Percentiles rank a stretch among this genome's conserved stretches.
Conservation (phyloP, 2,329 filamentous ascomycete genomes). For the Colletotrichum sp. region DNA sequence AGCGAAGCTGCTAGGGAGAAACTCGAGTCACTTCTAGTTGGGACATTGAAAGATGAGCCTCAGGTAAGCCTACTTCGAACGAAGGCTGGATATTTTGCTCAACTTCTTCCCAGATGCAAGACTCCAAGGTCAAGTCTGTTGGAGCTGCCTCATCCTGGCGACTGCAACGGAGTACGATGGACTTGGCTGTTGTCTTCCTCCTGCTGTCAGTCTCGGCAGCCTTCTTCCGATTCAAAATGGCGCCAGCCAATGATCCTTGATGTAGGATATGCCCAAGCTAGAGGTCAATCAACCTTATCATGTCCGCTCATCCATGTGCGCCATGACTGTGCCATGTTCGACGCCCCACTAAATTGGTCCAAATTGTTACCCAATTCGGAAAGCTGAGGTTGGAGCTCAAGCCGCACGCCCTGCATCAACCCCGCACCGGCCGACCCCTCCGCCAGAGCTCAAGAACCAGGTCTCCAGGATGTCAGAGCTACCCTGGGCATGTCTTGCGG, state of each 20-base stretch:
- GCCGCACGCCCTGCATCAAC: not conserved
- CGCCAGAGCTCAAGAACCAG: not conserved
- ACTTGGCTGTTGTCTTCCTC: not conserved
- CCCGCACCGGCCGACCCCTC: not conserved
- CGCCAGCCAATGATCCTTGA: not conserved
- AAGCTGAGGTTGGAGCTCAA: not conserved
- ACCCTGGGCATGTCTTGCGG: not conserved
- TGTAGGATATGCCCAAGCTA: not conserved
- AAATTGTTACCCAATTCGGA: not conserved
- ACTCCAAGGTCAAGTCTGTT: not conserved
- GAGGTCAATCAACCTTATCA: not conserved
- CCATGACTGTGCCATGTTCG: not conserved
- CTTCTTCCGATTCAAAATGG: not conserved
- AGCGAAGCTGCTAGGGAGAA: not conserved
- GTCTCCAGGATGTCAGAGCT: not conserved
- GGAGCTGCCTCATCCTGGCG: not conserved
- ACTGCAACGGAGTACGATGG: not conserved
- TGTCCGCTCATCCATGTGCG: not conserved
- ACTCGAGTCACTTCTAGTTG: not conserved
- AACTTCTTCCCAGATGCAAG: not conserved
- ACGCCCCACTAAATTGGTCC: not conserved
- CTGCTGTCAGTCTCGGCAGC: not conserved
- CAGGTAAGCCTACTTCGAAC: accelerated
- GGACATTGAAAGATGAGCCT: not conserved
- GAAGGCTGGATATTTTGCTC: not conserved